Percentiles rank a stretch among this genome's conserved stretches.
Evolutionary conservation across 495 filamentous ascomycete genomes (phyloP).

Genomic region (Glonium stellatum): DNA sequence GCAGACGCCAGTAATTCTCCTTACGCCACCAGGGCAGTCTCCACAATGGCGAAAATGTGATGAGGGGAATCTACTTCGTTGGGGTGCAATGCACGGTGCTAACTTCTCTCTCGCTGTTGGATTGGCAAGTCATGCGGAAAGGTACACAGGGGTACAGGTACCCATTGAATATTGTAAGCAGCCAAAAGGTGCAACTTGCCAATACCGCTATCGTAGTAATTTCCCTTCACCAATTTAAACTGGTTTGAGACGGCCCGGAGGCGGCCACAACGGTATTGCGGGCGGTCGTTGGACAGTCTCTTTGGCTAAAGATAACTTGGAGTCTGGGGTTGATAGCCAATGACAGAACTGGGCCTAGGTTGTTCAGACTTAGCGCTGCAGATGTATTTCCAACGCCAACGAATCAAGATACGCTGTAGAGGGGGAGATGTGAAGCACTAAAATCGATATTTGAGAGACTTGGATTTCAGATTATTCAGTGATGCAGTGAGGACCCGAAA

Average conservation of each 20-base stretch:
- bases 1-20: slow-evolving; percentile 1
- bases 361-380: no score
- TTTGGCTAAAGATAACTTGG: no score
- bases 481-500: no score
- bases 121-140: background rate
- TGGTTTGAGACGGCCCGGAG: background rate
- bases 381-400: no score
- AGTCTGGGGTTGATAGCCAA: no score
- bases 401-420: no score
- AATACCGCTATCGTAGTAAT: background rate
- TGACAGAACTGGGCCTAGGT: no score
- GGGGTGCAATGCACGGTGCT: background rate
- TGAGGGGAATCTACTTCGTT: background rate
- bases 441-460: no score
- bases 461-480: no score
- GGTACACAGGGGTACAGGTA: slow-evolving; percentile 4
- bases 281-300: slow-evolving; percentile 5
- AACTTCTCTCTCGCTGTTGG: background rate
- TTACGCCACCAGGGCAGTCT: background rate
- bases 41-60: slow-evolving; percentile 8
- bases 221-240: no score
- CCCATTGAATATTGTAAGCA: slow-evolving; percentile 1
- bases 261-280: background rate
- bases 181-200: background rate
- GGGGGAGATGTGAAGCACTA: no score